Evolutionary conservation across 169 alveolate genomes (phyloP).

Genomic region (Sarcocystis neurona): DNA sequence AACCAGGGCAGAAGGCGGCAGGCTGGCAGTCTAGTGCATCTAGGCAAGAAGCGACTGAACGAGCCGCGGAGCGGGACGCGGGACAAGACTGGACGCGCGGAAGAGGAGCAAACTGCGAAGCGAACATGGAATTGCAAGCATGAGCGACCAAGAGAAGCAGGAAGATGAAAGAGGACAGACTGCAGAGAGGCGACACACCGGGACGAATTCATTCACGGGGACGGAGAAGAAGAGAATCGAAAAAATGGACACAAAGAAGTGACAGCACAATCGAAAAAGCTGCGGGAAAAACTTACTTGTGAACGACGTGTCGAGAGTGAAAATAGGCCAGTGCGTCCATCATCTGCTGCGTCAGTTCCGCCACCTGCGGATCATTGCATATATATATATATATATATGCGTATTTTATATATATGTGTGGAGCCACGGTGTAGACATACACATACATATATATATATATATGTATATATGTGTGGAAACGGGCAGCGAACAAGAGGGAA

Average conservation of each 20-base stretch:
- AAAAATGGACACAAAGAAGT: neutral
- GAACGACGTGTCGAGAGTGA: slow-evolving; percentile 91
- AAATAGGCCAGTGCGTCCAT: slow-evolving; percentile 92
- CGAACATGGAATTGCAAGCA: neutral
- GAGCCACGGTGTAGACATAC: no score
- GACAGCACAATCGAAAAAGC: neutral
- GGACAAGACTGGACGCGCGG: neutral
- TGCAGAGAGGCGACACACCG: neutral
- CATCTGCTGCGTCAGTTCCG: slow-evolving; percentile 86
- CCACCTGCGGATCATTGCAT: neutral
- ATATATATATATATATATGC: neutral
- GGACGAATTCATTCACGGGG: no score
- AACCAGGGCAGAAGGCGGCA: no score
- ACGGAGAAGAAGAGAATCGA: no score
- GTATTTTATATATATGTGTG: no score
- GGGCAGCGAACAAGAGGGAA: no score
- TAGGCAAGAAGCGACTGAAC: no score
- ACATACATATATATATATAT: neutral
- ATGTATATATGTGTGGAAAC: neutral
- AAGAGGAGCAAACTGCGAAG: neutral
- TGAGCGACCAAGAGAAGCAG: neutral
- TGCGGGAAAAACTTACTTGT: slow-evolving; percentile 61
- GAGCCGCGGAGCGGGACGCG: no score
- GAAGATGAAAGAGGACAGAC: neutral
- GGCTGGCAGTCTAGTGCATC: no score